Evolutionary conservation across 2,329 filamentous ascomycete genomes (phyloP).

Genomic region (Scytalidium sp.): DNA sequence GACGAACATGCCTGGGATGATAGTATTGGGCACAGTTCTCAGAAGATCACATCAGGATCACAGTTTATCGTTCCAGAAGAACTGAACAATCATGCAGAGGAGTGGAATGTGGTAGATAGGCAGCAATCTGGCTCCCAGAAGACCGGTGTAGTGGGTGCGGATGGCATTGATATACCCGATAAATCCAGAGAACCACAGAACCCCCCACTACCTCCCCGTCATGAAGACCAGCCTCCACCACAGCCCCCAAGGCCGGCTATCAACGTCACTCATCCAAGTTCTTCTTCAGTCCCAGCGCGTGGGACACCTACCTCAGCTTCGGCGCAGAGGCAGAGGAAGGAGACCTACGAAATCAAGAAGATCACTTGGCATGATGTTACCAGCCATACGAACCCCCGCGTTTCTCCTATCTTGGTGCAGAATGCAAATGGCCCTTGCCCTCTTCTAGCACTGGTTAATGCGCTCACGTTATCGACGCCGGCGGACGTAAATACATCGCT

Average conservation of each 20-base stretch:
- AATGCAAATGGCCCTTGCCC: constrained; percentile 95
- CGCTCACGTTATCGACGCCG: constrained; percentile 79
- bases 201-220: constrained; percentile 23
- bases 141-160: constrained; percentile 15
- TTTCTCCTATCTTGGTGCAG: constrained; percentile 86
- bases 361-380: constrained; percentile 76
- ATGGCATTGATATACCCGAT: constrained; percentile 12
- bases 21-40: constrained; percentile 9
- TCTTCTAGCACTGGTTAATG: constrained; percentile 88
- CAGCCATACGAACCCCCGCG: constrained; percentile 58
- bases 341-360: constrained; percentile 92
- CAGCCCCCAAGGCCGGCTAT: constrained; percentile 22
- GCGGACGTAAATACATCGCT: constrained; percentile 65
- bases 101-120: constrained; percentile 25
- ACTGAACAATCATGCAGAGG: constrained; percentile 14
- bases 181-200: constrained; percentile 12
- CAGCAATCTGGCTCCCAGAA: constrained; percentile 19
- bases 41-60: neutral
- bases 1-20: constrained; percentile 27
- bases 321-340: constrained; percentile 33
- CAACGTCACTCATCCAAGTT: constrained; percentile 9
- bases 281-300: constrained; percentile 12
- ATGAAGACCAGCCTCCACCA: constrained; percentile 17
- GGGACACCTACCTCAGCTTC: constrained; percentile 5
- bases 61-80: constrained; percentile 11